Evolutionary conservation across 495 filamentous ascomycete genomes (phyloP), one percentile per base, ranked within the genome.

Genomic region (Penicillium taxi): DNA sequence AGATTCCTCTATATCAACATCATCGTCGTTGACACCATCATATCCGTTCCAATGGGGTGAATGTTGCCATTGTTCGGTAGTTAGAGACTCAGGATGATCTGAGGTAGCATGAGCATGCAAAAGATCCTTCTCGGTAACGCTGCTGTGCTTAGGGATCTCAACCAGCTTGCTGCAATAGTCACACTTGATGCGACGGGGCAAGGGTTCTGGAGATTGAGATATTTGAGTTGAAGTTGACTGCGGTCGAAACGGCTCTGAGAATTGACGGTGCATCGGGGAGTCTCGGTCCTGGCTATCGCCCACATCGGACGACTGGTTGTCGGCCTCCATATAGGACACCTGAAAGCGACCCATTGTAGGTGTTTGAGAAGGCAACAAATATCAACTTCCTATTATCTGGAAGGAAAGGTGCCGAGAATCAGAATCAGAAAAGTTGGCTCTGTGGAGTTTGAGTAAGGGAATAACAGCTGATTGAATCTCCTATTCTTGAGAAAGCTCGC

Each of bases 241-340:
- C 15, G 55, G 47, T 28, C 59, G 58, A 22, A 60, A 41, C 30
- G 59, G 61, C 31, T 70, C 66, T 45, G 66, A 67, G 46, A 66
- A 63, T 47, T 64, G 61, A 47, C 62, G 62, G 55, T 56, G 62
- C 46, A 64, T 38, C 13, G 61, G 57, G 37, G 64, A 68, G 42
- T 64, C 61, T 45, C 57, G 60, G 38, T 64, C 61, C 47, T 59
- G 61, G 42, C 62, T 62, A 42, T 56, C 54, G 26, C 45, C 59
- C 42, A 66, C 44, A 36, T 61, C 58, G 9, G 64, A 64, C 37
- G 59, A 63, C 53, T 51, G 64, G 27, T 61, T 59, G 39, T 66
- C 61, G 45, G 51, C 43, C 16, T 63, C 61, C 30, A 59, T 26
- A 42, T 70, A 59, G 31, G 44, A 52, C 26, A 61, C 54, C 29